These are phyloP conservation scores for Colletotrichum graminicola DNA, from an alignment of 2,329 filamentous ascomycete species.

Conservation along the genomic window DNA sequence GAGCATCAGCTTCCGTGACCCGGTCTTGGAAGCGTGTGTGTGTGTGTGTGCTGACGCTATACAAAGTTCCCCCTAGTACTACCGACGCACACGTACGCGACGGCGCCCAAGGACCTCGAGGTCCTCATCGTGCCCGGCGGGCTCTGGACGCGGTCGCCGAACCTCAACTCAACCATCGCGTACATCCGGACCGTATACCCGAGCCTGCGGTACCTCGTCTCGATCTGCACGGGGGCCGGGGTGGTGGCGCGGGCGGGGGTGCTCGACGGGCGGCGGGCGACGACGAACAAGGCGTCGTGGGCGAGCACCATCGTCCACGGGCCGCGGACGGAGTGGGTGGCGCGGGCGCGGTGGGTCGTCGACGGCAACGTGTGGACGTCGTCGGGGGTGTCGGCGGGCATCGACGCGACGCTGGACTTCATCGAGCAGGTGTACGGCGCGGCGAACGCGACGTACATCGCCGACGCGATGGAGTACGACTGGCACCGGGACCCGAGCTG, in stretches of 20 bases:
- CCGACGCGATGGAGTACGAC: conserved; percentile 68
- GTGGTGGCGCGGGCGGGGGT: conserved; percentile 65
- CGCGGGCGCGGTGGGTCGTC: conserved; percentile 66
- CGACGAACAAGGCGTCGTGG: conserved; percentile 68
- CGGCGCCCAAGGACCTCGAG: conserved; percentile 59
- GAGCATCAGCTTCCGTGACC: conserved; percentile 20
- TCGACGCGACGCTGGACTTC: conserved; percentile 71
- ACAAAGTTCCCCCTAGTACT: conserved; percentile 39
- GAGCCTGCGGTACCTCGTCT: conserved; percentile 61
- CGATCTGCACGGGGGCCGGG: conserved; percentile 69
- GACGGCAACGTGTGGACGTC: conserved; percentile 71
- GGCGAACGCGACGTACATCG: conserved; percentile 60
- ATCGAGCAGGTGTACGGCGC: conserved; percentile 66
- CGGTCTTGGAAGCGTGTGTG: neutral
- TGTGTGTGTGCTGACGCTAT: neutral
- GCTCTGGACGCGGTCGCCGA: conserved; percentile 44
- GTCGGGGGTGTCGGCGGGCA: conserved; percentile 70
- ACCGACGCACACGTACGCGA: conserved; percentile 57
- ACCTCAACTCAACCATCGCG: conserved; percentile 42
- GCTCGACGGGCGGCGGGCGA: conserved; percentile 65
- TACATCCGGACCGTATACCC: conserved; percentile 56
- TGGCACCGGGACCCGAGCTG: conserved; percentile 61
- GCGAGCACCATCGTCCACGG: conserved; percentile 53
- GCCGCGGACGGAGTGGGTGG: conserved; percentile 63
- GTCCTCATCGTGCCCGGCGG: conserved; percentile 70